Conservation (phyloP, 805 yeast species). For the Kuraishia molischiana region DNA sequence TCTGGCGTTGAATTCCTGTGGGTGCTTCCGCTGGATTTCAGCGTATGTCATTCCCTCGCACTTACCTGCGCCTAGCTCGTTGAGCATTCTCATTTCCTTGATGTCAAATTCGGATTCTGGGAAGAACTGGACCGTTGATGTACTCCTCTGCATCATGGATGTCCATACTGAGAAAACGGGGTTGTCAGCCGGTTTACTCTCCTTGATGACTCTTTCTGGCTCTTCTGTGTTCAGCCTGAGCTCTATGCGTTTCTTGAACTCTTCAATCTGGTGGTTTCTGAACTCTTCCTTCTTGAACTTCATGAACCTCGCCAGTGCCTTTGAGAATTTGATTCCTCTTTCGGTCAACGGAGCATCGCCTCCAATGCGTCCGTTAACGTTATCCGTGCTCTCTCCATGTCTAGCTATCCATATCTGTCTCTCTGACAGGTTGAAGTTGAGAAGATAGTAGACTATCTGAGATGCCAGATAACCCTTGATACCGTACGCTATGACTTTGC, state of each 20-base stretch:
- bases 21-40: slow-evolving; percentile 64
- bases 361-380: slow-evolving; percentile 79
- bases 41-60: slow-evolving; percentile 90
- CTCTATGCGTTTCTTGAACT: slow-evolving; percentile 35
- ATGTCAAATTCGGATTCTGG: slow-evolving; percentile 66
- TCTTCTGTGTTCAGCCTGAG: slow-evolving; percentile 24
- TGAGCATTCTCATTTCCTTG: slow-evolving; percentile 87
- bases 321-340: slow-evolving; percentile 69
- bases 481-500: slow-evolving; percentile 86
- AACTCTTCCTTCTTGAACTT: slow-evolving; percentile 61
- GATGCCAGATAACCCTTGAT: slow-evolving; percentile 84
- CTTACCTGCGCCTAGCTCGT: slow-evolving; percentile 89
- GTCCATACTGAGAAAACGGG: slow-evolving; percentile 88
- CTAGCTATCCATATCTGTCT: slow-evolving; percentile 93
- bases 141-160: slow-evolving; percentile 70
- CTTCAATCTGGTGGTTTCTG: slow-evolving; percentile 47
- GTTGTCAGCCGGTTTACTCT: slow-evolving; percentile 39
- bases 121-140: slow-evolving; percentile 70
- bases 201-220: neutral
- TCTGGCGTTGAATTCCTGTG: slow-evolving; percentile 73
- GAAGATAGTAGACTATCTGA: slow-evolving; percentile 82
- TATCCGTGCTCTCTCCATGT: slow-evolving; percentile 88
- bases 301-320: slow-evolving; percentile 67
- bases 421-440: slow-evolving; percentile 81
- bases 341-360: slow-evolving; percentile 80